Evolutionary conservation across 2,329 filamentous ascomycete genomes (phyloP), one percentile per base, ranked within the genome.

Genomic region (Cercospora zeina): DNA sequence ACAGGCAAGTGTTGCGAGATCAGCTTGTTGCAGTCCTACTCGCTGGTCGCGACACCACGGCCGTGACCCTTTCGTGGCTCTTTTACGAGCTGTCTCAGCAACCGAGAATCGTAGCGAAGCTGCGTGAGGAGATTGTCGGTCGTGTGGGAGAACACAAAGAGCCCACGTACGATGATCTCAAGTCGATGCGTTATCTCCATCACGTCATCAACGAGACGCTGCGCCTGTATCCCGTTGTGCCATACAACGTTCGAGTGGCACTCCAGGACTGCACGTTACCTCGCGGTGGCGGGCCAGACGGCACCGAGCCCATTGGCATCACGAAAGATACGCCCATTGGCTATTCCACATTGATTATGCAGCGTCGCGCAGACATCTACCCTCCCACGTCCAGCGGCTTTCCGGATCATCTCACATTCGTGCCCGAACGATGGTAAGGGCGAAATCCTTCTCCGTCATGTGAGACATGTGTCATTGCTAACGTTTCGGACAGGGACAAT

Each of bases 21-120:
- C 92, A 97, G 76, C 81, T 96, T 53, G 83, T 95, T 14, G 87
- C 89, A 49, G 84, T 96, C 10, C 83, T 97, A 2, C 84, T 97
- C 14, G 93, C 93, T 1, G 92, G 91, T 11, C 85, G 90, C 21
- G 93, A 97, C 75, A 96, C 93, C 13, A 97, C 93, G 0, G 92
- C 92, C 31, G 85, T 83, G 14, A 91, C 90, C 0, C 82, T 97
- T 0, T 89, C 87, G 0, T 96, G 91, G 88, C 82, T 85, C 36
- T 81, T 96, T 62, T 96, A 95, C 75, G 91, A 96, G 75, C 82
- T 97, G 1, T 84, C 87, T 37, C 85, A 86, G 14, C 82, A 90
- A 67, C 91, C 91, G 0, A 78, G 85, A 1, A 82, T 85, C 2
- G 84, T 91, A 3, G 74, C 79, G 57, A 89, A 86, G 73, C 81